Evolutionary conservation across 345 rosid genomes (phyloP).

Genomic region (Linum tenue): DNA sequence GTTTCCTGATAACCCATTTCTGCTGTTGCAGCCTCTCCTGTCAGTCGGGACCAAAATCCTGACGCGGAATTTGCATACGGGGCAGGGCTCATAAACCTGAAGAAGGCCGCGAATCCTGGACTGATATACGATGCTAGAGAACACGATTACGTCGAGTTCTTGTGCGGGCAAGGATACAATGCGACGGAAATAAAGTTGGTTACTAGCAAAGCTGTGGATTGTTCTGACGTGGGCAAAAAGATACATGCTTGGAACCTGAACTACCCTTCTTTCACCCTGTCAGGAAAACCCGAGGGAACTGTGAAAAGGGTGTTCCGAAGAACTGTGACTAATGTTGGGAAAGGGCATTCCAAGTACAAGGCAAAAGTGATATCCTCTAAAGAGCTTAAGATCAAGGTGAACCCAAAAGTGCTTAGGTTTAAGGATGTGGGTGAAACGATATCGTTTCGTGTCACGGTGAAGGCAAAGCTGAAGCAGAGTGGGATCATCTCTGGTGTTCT

Average conservation of each 20-base stretch:
- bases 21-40: background rate
- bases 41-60: background rate
- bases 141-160: background rate
- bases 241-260: background rate
- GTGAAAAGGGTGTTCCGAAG: conserved; percentile 19
- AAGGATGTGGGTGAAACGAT: conserved; percentile 11
- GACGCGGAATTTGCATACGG: conserved; percentile 1
- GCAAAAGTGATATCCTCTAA: conserved; percentile 11
- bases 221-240: conserved; percentile 1
- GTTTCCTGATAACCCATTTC: background rate
- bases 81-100: background rate
- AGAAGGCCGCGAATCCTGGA: background rate
- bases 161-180: conserved; percentile 4
- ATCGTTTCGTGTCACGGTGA: conserved; percentile 19
- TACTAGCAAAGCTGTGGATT: background rate
- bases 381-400: conserved; percentile 21
- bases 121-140: background rate
- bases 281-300: background rate
- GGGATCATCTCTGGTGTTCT: conserved; percentile 18
- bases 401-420: conserved; percentile 23
- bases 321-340: conserved; percentile 34
- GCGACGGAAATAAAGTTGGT: background rate
- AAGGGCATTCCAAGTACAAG: conserved; percentile 18
- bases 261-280: conserved; percentile 1
- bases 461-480: conserved; percentile 6